These are phyloP conservation scores for Penicillium roqueforti DNA, from an alignment of 495 filamentous ascomycete genomes.

Conservation along the genomic window DNA sequence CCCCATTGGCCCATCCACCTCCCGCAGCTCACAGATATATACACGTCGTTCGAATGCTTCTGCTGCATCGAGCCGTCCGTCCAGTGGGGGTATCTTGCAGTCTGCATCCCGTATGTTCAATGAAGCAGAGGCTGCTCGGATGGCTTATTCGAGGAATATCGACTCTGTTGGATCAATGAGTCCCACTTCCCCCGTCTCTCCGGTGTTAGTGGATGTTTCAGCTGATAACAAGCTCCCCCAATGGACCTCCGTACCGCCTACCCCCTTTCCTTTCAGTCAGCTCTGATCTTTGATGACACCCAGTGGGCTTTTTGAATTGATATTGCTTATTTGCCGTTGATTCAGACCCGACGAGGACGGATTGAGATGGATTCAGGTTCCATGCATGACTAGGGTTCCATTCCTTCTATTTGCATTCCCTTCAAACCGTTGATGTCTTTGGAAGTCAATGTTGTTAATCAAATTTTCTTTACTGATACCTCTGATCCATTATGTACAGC, in stretches of 20 bases:
- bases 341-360: background rate
- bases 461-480: background rate
- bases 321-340: background rate
- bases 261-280: background rate
- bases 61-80: background rate
- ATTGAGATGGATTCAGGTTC: background rate
- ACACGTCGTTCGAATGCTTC: conserved; percentile 6
- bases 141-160: background rate
- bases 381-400: background rate
- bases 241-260: background rate
- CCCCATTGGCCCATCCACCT: background rate
- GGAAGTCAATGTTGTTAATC: background rate
- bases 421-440: background rate
- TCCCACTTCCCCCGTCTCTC: background rate
- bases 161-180: background rate
- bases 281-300: background rate
- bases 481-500: background rate
- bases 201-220: background rate
- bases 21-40: background rate
- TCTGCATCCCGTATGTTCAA: background rate
- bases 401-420: background rate
- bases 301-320: background rate
- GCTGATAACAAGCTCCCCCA: background rate
- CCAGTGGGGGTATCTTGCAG: background rate
- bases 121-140: background rate